Base-by-base conservation (phyloP, 169 alveolate species). In the Eimeria necatrix region DNA sequence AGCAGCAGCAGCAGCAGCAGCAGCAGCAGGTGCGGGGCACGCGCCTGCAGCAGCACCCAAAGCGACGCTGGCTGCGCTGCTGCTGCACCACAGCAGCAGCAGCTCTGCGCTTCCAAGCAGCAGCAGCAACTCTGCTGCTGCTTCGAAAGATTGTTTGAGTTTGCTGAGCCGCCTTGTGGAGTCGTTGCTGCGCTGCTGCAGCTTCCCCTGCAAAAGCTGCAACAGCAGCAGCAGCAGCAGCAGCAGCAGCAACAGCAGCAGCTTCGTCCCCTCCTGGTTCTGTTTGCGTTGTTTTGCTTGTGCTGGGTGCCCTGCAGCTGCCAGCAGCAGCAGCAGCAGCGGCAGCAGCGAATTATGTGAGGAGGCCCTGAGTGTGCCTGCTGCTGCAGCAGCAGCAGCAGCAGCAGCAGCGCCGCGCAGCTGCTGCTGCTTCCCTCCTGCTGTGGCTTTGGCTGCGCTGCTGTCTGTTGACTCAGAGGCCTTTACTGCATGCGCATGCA, bases 1-100 rank as follows among this genome's bases (percentile, higher is more conserved):
- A 41, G 87, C 87, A 7, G 87, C 56, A 41, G 87, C 87, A 41
- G 87, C 87, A 9, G 87, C 64, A 76, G 87, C 87, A 76, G 87
- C 87, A 76, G 61, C 24, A 76, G 24, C 56, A 41, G 41, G 20
- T 9, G 64, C 14, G 20, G 64, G 64, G 4, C 32, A 7, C 22
- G 24, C 87, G 5, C 61, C 56, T 7, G 87, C 87, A 16, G 83
- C 83, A 8, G 51, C 83, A 71, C 7, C 83, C 53, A 71, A 22
- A 16, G 24, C 83, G 49, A n/a, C 83, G 14, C 10, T n/a, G 26
- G 78, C 20, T 5, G 46, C 78, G 16, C 20, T 9, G 46, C 26
- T 6, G 16, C 26, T 5, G 78, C 20, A 68, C 9, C 46, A 10
- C 26, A 68, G 78, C 78, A 68, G 78, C 78, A 68, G 78, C 78